Base-by-base conservation (phyloP, 2,329 filamentous ascomycete genomes). In the Beauveria scarabaeidicola region DNA sequence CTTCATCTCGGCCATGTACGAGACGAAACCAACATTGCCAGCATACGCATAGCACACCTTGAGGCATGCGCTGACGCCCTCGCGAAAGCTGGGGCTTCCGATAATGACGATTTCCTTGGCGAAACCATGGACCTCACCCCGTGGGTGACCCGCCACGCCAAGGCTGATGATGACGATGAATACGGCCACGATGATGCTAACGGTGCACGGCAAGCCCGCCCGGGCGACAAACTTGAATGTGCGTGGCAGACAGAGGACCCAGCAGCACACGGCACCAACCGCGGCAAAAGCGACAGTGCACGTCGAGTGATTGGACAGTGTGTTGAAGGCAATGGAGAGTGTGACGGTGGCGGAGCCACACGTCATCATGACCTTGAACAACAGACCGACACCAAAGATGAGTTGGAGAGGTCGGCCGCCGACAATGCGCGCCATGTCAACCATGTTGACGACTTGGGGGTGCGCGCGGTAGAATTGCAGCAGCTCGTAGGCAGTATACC, bases 341-440 rank as follows among this genome's bases (percentile, higher is more conserved):
- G 84, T 83, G 53, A 89, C 76, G 66, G 83, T 85, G 67, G 88
- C 85, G 61, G 87, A 79, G 47, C 82, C 84, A 73, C 83, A 80
- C 60, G 88, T 88, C 72, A 88, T 87, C 54, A 84, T 87, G 68
- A 89, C 88, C 75, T 90, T 89, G 64, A 89, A 69, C 13, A 89
- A 69, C 69, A 90, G 86, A 77, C 88, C 88, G 65, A 85, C 73
- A 2, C 84, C 70, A 9, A 68, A 61, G 1, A 65, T 27, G 21
- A 68, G 62, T 29, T 68, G 69, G 15, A 72, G 63, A 3, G 64
- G 59, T 1, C 64, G 64, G 2, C 70, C 69, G 1, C 71, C 75
- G 74, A 82, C 66, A 73, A 82, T 66, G 75, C 78, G 67, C 78
- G 80, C 78, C 81, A 89, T 84, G 66, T 90, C 87, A 65, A 86